These are phyloP conservation scores for Leccinum pachyderme DNA, from an alignment of 1,284 basidiomycete genomes.

Conservation along the genomic window DNA sequence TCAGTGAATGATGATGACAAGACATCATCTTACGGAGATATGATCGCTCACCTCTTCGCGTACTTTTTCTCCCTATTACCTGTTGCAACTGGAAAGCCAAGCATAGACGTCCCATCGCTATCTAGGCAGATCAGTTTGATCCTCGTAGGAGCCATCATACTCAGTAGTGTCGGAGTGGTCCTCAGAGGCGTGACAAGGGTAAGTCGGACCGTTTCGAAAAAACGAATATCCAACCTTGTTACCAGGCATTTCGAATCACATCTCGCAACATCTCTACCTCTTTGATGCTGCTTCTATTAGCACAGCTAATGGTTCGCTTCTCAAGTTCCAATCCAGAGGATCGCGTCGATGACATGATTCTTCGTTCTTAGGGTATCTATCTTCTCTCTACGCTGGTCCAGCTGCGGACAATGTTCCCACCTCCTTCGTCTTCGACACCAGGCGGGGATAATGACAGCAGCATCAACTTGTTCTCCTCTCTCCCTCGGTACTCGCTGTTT, in stretches of 20 bases:
- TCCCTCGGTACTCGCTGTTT: conserved; percentile 72
- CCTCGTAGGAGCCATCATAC: conserved; percentile 70
- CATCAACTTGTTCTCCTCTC: conserved; percentile 65
- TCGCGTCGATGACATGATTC: background rate
- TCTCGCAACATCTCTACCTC: conserved; percentile 67
- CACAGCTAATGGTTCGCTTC: conserved; percentile 70
- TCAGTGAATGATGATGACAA: conserved; percentile 33
- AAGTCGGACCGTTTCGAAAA: conserved; percentile 23
- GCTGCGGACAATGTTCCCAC: conserved; percentile 73
- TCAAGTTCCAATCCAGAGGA: conserved; percentile 7
- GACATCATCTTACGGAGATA: conserved; percentile 50
- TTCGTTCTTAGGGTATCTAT: conserved; percentile 61
- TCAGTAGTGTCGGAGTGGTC: conserved; percentile 66
- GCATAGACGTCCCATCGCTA: conserved; percentile 43
- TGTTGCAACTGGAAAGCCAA: conserved; percentile 15
- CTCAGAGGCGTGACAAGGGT: conserved; percentile 64
- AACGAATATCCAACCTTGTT: background rate
- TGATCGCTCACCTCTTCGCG: conserved; percentile 57
- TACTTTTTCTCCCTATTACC: conserved; percentile 50
- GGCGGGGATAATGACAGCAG: conserved; percentile 19
- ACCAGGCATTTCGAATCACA: conserved; percentile 59
- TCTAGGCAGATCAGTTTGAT: conserved; percentile 67
- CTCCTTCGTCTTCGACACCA: conserved; percentile 26
- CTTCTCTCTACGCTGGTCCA: conserved; percentile 76
- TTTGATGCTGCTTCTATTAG: conserved; percentile 67